Base-by-base conservation (phyloP, 768 basidiomycete genomes). In the Strobilomyces confusus region DNA sequence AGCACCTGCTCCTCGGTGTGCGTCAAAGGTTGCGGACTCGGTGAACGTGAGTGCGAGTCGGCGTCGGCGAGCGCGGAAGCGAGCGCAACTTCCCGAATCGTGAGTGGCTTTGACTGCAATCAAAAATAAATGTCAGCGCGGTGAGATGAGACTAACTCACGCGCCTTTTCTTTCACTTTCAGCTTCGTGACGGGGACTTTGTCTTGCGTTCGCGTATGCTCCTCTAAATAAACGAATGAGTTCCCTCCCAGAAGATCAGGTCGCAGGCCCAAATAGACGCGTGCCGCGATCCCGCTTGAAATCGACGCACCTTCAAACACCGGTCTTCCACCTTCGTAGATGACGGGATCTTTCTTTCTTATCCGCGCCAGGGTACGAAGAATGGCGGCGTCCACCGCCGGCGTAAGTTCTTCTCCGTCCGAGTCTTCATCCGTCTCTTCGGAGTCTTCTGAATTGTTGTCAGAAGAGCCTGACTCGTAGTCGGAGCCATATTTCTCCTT, bases 401-500 rank as follows among this genome's bases (percentile, higher is more conserved):
- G 93, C 0, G 95, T 98, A 47, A 98, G 80, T 67, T 98, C 91
- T 60, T 92, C 92, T 14, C 94, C 97, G 52, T 95, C 89, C 64
- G 94, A 90, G 66, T 98, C 95, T 65, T 98, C 95, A 62, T 92
- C 90, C 40, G 82, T 86, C 26, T 80, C 80, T 65, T 92, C 89
- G 0, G 86, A 88, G 2, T 79, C 82, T 17, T 75, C 76, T 1
- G 74, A 77, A 19, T 72, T 72, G 0, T 22, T 25, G 6, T 50
- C 56, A 19, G 58, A 57, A n/a, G 51, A 41, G 22, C 52, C 56
- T 4, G 60, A 54, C 4, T 15, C 54, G 36, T 72, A 73, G 63
- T 89, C 87, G 0, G 87, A 88, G 20, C 90, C 88, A 67, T 94
- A 92, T 71, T 93, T 91, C 49, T 87, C 89, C 72, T 91, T 88